Percentiles rank a stretch among this genome's conserved stretches.
Evolutionary conservation across 768 basidiomycete genomes (phyloP).

Genomic region (Lactarius indigo): DNA sequence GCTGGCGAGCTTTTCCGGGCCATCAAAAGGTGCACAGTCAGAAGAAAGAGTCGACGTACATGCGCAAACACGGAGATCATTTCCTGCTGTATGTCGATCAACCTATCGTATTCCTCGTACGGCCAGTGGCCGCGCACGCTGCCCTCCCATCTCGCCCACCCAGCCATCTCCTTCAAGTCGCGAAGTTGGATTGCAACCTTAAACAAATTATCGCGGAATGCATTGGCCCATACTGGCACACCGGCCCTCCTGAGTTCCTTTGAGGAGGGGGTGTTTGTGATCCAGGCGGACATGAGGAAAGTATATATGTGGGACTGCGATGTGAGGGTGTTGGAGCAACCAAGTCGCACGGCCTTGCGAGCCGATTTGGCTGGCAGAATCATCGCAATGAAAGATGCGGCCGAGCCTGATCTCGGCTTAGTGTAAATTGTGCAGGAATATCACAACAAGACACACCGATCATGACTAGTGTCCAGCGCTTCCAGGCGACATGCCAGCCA

Average conservation of each 20-base stretch:
- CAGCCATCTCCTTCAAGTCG: constrained; percentile 35
- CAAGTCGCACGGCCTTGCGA: constrained; percentile 44
- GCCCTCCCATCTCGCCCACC: constrained; percentile 46
- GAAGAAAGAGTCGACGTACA: constrained; percentile 28
- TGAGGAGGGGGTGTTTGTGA: constrained; percentile 26
- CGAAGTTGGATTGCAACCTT: constrained; percentile 35
- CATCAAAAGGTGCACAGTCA: background rate
- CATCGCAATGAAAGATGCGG: constrained; percentile 52
- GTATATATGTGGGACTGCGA: constrained; percentile 42
- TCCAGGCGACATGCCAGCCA: constrained; percentile 52
- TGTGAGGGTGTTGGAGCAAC: constrained; percentile 41
- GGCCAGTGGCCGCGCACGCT: constrained; percentile 53
- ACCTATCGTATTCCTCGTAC: constrained; percentile 40
- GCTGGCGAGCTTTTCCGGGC: constrained; percentile 34
- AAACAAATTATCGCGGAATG: constrained; percentile 34
- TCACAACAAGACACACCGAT: constrained; percentile 37
- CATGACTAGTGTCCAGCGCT: constrained; percentile 46
- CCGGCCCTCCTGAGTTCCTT: constrained; percentile 16
- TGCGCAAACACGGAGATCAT: constrained; percentile 40
- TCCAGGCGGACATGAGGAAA: constrained; percentile 43
- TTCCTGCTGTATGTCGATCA: constrained; percentile 41
- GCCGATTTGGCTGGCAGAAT: constrained; percentile 50
- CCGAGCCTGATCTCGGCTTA: constrained; percentile 36
- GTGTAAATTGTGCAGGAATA: background rate
- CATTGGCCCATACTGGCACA: constrained; percentile 28